Conservation (phyloP, 331 rosid species). For the Telfairia occidentalis region DNA sequence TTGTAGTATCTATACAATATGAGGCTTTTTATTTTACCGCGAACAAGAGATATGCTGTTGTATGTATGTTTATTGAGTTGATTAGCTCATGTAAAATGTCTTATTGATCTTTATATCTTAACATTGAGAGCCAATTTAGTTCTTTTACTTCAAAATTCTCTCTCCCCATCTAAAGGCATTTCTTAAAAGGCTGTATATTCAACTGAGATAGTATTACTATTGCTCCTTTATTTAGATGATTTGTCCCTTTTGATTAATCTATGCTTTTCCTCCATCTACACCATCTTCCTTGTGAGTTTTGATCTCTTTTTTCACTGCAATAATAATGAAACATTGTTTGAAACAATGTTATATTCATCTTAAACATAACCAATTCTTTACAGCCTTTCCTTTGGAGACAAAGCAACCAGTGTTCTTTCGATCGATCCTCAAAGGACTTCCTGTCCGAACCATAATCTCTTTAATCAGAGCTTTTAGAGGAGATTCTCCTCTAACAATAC, state of each 20-base stretch:
- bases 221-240: not conserved
- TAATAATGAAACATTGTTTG: too few species aligned
- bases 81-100: not conserved
- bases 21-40: not conserved
- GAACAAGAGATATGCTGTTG: not conserved
- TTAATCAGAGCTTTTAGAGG: slow-evolving; percentile 50
- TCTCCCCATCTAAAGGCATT: too few species aligned
- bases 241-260: not conserved
- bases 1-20: not conserved
- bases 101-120: not conserved
- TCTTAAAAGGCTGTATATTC: not conserved
- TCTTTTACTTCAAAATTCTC: not conserved
- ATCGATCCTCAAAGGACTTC: slow-evolving; percentile 51
- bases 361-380: slow-evolving; percentile 48
- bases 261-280: not conserved
- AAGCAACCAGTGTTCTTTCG: slow-evolving; percentile 68
- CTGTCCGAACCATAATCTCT: slow-evolving; percentile 44
- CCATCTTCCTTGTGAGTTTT: too few species aligned
- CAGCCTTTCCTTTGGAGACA: slow-evolving; percentile 53
- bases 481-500: slow-evolving; percentile 58
- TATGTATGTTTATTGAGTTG: not conserved
- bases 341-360: not conserved
- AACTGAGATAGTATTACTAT: not conserved
- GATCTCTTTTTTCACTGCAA: not conserved
- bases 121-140: too few species aligned